Evolutionary conservation across 2,329 filamentous ascomycete species (phyloP).

Genomic region (Epichloe baconii): DNA sequence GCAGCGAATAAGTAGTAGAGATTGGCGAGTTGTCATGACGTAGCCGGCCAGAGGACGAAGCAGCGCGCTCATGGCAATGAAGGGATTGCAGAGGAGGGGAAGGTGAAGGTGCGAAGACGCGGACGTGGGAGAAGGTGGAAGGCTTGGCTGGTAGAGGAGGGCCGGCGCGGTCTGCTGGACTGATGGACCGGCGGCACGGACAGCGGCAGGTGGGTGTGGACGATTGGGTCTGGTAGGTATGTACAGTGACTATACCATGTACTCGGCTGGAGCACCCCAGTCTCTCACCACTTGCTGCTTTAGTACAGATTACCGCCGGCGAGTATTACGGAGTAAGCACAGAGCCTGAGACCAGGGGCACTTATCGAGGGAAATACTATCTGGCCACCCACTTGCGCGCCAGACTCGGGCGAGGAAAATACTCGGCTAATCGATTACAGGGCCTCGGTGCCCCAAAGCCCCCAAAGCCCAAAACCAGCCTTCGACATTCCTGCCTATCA

Average conservation of each 20-base stretch:
- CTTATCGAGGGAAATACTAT: too few species aligned
- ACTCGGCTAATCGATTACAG: slow-evolving; percentile 5
- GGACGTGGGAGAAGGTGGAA: neutral
- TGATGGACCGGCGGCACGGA: neutral
- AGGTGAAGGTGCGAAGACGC: slow-evolving; percentile 2
- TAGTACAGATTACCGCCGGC: too few species aligned
- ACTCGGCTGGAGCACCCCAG: neutral
- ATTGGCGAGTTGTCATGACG: slow-evolving; percentile 10
- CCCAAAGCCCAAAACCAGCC: neutral
- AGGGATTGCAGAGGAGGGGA: slow-evolving; percentile 2
- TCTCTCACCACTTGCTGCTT: neutral
- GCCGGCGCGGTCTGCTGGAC: slow-evolving; percentile 3
- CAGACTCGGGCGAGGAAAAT: neutral
- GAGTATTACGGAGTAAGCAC: too few species aligned
- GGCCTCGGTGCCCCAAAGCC: neutral
- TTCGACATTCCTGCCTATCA: neutral
- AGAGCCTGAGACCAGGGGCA: too few species aligned
- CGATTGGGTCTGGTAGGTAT: neutral
- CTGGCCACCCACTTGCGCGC: too few species aligned
- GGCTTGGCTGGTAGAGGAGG: slow-evolving; percentile 2
- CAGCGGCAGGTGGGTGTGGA: neutral
- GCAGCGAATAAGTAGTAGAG: slow-evolving; percentile 1
- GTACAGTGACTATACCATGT: too few species aligned
- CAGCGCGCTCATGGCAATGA: slow-evolving; percentile 6
- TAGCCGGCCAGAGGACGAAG: slow-evolving; percentile 3